Percentiles rank a stretch among this genome's conserved stretches.
These are phyloP conservation scores for Paecilomyces sp. DNA, from an alignment of 2,329 filamentous ascomycete species.

Conservation along the genomic window DNA sequence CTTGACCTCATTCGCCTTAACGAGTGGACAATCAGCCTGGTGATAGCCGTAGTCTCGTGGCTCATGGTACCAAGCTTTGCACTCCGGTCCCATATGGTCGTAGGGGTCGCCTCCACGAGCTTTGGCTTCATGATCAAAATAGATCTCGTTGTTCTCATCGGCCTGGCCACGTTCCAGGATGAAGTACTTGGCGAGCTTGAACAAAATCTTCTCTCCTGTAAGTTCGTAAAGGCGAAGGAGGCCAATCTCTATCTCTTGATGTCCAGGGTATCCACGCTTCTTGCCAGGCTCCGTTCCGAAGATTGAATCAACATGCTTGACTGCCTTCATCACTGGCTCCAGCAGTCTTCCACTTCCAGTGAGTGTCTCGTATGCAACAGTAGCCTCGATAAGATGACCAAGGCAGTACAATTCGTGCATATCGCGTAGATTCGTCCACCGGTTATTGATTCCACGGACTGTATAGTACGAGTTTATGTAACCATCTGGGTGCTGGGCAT, in stretches of 20 bases:
- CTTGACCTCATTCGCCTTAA: conserved; percentile 48
- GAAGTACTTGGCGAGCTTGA: conserved; percentile 50
- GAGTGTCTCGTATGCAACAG: conserved; percentile 47
- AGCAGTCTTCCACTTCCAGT: conserved; percentile 48
- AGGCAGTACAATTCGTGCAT: conserved; percentile 51
- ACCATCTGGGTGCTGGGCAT: conserved; percentile 52
- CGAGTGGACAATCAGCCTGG: conserved; percentile 50
- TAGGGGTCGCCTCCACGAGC: neutral
- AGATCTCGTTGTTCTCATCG: conserved; percentile 41
- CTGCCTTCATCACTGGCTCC: conserved; percentile 47
- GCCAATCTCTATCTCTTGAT: conserved; percentile 49
- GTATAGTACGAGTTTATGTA: conserved; percentile 59
- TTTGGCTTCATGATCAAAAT: conserved; percentile 47
- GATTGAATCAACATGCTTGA: conserved; percentile 42
- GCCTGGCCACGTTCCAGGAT: conserved; percentile 46
- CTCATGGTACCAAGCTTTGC: conserved; percentile 41
- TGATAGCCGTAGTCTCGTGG: conserved; percentile 36
- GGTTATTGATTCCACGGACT: conserved; percentile 48
- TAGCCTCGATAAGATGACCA: conserved; percentile 56
- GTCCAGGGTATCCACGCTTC: conserved; percentile 53
- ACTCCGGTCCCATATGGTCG: conserved; percentile 26
- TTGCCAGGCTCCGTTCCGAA: conserved; percentile 47
- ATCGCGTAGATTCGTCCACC: conserved; percentile 54
- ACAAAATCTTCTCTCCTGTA: conserved; percentile 31
- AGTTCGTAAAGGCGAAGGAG: conserved; percentile 39